phyloP scores from a whole-genome alignment of 352 stramenopile genomes.

The Phytopythium kandeliae region DNA sequence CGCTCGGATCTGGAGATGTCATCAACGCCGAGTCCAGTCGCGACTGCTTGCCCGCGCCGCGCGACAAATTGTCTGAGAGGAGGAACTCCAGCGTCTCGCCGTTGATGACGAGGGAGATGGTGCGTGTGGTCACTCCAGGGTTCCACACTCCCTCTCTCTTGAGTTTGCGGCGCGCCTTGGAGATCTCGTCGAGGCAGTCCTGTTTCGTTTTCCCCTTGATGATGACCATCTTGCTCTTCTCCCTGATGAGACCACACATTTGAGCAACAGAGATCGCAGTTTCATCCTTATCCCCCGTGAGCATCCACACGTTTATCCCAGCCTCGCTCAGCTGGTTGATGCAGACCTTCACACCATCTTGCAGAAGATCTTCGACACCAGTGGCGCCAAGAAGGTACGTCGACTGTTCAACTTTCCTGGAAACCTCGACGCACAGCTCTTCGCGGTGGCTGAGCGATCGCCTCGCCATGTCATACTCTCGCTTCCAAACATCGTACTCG shows the following conservation, averaged over 20 bases:
- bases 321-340: conserved; percentile 94
- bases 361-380: conserved; percentile 96
- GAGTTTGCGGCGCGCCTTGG: conserved; percentile 60
- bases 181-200: conserved; percentile 78
- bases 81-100: conserved; percentile 73
- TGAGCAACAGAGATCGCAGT: conserved; percentile 99
- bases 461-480: conserved; percentile 59
- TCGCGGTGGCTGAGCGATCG: conserved; percentile 63
- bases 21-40: conserved; percentile 15
- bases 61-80: conserved; percentile 31
- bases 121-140: conserved; percentile 58
- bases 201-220: conserved; percentile 79
- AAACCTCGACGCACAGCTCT: conserved; percentile 57
- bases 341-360: conserved; percentile 95
- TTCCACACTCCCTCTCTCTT: conserved; percentile 80
- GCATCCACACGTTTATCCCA: conserved; percentile 98
- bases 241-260: conserved; percentile 90
- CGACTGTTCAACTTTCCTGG: conserved; percentile 67
- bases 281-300: conserved; percentile 99
- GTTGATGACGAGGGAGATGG: conserved; percentile 81
- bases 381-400: conserved; percentile 93
- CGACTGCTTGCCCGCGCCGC: conserved; percentile 9
- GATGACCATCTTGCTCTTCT: conserved; percentile 75
- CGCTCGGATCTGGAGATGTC: conserved; percentile 1
- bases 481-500: conserved; percentile 74